Evolutionary conservation across 2,329 filamentous ascomycete species (phyloP).

Genomic region (Pseudogymnoascus sp.): DNA sequence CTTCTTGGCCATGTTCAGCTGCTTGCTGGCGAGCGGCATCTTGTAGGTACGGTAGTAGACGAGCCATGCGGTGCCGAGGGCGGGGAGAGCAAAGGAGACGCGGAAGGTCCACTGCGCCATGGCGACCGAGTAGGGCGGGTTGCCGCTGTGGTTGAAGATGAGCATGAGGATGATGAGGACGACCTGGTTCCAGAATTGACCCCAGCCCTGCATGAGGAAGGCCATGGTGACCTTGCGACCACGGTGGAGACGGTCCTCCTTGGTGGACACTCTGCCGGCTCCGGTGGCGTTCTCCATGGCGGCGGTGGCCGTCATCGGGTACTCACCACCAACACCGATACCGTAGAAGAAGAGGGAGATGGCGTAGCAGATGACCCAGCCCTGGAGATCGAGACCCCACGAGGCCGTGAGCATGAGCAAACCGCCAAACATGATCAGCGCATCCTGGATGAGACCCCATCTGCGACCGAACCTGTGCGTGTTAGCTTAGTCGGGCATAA

Average conservation of each 20-base stretch:
- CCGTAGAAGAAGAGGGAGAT: constrained; percentile 92
- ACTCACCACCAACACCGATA: constrained; percentile 72
- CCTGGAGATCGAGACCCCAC: constrained; percentile 79
- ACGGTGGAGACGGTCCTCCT: constrained; percentile 88
- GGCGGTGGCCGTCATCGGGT: constrained; percentile 92
- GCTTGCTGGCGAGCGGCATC: constrained; percentile 81
- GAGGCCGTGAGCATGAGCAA: constrained; percentile 83
- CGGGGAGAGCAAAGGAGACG: constrained; percentile 83
- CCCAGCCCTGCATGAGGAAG: constrained; percentile 98
- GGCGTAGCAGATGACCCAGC: constrained; percentile 95
- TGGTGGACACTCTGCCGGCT: constrained; percentile 73
- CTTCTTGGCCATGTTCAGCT: constrained; percentile 75
- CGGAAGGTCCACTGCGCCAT: constrained; percentile 86
- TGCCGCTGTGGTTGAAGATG: constrained; percentile 66
- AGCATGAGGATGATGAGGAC: constrained; percentile 78
- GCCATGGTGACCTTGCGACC: constrained; percentile 92
- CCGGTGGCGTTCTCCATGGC: constrained; percentile 87
- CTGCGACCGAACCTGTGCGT: constrained; percentile 71
- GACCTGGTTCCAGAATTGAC: constrained; percentile 89
- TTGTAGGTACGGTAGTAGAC: constrained; percentile 94
- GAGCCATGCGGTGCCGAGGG: constrained; percentile 85
- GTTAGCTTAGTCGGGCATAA: too few species aligned
- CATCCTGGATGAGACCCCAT: constrained; percentile 94
- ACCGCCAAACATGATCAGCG: constrained; percentile 87
- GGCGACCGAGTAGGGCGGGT: constrained; percentile 66